Evolutionary conservation across 129 eudicot species (phyloP), one percentile per base, ranked within the genome.

Genomic region (Deinandra increscens): DNA sequence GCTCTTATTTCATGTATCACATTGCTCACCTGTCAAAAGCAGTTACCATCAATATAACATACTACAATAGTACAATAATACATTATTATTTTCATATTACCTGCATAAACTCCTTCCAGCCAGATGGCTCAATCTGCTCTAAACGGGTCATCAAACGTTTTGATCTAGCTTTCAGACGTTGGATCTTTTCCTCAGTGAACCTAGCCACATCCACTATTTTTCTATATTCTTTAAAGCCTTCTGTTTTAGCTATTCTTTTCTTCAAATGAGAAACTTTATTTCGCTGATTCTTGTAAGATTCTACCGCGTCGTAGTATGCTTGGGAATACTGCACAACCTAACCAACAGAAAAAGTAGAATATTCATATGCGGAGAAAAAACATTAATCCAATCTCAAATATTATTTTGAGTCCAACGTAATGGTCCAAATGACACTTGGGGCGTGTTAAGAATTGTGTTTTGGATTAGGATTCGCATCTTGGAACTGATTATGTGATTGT

Each of bases 101-200:
- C 96, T 93, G 96, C 75, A 86, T 63, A 87, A 93, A 93, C 71
- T 93, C 99, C 81, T 89, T 93, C 99, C 99, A 93, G 42, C 99
- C 99, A 67, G 99, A 89, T 69, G 99, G 99, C 71, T 93, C 99
- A 64, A 93, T 93, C 90, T 89, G 97, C 76, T 85, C 88, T 66
- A 89, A 80, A 51, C 99, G 91, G 63, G 75, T 77, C 51, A 55
- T 67, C 82, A 93, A 83, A 72, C 97, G 99, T 41, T 62, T 73
- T 54, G 96, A 82, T 73, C 99, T 85, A 70, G 84, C 80, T 76
- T 85, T 89, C 81, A 93, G 72, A 39, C 95, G 89, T 50, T 84
- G 86, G 67, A 93, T 93, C 82, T 89, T 93, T 80, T 85, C 97
- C 73, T 79, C 95, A 1, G 91, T 89, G 60, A 86, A 83, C 73